phyloP scores from a whole-genome alignment of 148 eudicot genomes.

The Euryodendron excelsum region DNA sequence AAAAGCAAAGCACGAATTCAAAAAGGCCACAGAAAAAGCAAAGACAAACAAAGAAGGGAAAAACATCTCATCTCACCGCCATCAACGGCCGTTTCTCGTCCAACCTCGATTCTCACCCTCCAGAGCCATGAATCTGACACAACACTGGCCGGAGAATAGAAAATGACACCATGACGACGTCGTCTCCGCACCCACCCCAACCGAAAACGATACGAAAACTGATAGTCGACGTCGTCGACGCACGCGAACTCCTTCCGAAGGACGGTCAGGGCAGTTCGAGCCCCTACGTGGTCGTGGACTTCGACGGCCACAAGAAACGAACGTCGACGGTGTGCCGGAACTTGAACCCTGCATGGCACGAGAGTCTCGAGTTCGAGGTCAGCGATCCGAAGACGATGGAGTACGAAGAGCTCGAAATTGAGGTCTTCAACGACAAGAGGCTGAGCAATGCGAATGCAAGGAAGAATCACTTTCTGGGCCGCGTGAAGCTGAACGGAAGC shows the following conservation, averaged over 20 bases:
- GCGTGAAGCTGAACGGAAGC: conserved; percentile 80
- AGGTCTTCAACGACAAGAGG: conserved; percentile 79
- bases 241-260: conserved; percentile 85
- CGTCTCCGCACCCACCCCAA: conserved; percentile 27
- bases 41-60: background rate
- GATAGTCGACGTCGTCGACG: conserved; percentile 63
- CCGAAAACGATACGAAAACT: conserved; percentile 44
- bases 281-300: conserved; percentile 81
- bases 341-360: conserved; percentile 85
- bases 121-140: background rate
- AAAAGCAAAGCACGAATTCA: conserved; percentile 15
- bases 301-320: conserved; percentile 77
- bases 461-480: conserved; percentile 82
- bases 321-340: conserved; percentile 63
- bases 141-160: background rate
- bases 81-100: conserved; percentile 29
- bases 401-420: conserved; percentile 69
- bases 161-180: conserved; percentile 55
- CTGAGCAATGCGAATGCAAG: conserved; percentile 58
- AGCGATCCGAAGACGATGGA: conserved; percentile 86
- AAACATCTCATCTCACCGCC: conserved; percentile 29
- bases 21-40: conserved; percentile 25
- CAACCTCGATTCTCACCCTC: background rate
- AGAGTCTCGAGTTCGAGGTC: conserved; percentile 63
- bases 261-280: conserved; percentile 96